A percentile compares a stretch with the other conserved stretches of the same genome.
Evolutionary conservation across 2,329 filamentous ascomycete genomes (phyloP).

Genomic region (Colletotrichum phormii): DNA sequence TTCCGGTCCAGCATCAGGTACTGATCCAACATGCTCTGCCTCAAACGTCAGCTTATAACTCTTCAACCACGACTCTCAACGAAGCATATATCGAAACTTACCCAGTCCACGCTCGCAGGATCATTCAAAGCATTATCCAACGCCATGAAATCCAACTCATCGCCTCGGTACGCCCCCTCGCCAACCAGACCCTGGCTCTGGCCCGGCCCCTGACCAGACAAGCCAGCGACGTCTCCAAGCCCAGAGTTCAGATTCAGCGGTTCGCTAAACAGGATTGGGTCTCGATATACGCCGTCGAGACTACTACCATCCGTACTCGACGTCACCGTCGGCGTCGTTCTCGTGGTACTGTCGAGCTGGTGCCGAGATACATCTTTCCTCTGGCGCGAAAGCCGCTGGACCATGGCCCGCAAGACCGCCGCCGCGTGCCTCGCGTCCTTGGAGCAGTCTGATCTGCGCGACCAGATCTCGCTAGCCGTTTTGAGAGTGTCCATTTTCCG

Average conservation of each 20-base stretch:
- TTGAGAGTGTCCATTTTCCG: constrained; percentile 51
- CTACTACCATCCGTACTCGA: constrained; percentile 37
- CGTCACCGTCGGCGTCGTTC: neutral
- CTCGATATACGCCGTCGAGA: constrained; percentile 35
- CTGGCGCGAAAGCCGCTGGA: constrained; percentile 37
- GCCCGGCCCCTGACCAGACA: neutral
- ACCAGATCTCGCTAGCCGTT: constrained; percentile 57
- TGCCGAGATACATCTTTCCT: neutral
- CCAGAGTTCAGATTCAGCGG: neutral
- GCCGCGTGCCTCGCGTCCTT: constrained; percentile 57
- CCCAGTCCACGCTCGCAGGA: constrained; percentile 53
- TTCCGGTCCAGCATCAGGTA: constrained; percentile 37
- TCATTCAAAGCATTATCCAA: constrained; percentile 51
- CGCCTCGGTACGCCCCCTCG: constrained; percentile 36
- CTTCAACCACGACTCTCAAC: neutral
- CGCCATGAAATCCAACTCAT: constrained; percentile 48
- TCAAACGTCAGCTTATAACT: neutral
- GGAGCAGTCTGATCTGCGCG: constrained; percentile 49
- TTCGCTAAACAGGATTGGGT: constrained; percentile 35
- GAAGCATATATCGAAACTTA: constrained; percentile 40
- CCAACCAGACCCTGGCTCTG: too few relatives aligned
- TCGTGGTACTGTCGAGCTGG: neutral
- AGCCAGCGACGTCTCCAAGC: neutral
- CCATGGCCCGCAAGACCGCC: constrained; percentile 55
- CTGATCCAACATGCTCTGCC: constrained; percentile 45